Base-by-base conservation (phyloP, 75 land plant species). In the Ceratopteris richardii region DNA sequence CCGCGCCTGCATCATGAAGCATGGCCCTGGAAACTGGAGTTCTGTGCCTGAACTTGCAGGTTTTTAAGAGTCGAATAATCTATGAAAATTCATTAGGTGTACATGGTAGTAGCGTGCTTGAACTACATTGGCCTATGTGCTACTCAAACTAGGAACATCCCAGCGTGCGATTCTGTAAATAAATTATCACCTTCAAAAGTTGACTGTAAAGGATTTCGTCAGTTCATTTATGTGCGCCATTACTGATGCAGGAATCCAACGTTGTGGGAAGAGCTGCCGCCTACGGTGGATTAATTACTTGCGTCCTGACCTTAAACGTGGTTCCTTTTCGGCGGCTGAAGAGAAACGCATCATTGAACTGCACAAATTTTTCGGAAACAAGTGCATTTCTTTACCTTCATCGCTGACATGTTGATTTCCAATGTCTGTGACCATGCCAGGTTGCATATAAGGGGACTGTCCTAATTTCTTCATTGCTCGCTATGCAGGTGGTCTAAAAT, bases 21-120 rank as follows among this genome's bases (percentile, higher is more conserved):
- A 82, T 67, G 88, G 88, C 51, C 88, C 81, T 72, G 85, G 88
- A 14, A 80, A 86, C 54, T 85, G 88, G 88, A 85, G 88, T 63
- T 72, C 85, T 37, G 88, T 84, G 25, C 88, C 88, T 33, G 75
- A 71, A 58, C 76, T 77, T 44, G 88, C 88, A 37, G 85, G 88
- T 85, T 31, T 11, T 18, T 42, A 18, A n/a, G n/a, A n/a, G 14
- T 40, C 14, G 14, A 40, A 9, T 14, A 9, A 9, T 40, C 42
- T 40, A 9, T 14, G 14, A 40, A 14, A 9, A 40, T 40, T 9
- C 42, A 40, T 9, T 14, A 40, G 14, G 9, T 40, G 42, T 14
- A 14, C 14, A 14, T 40, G 42, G 14, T 14, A 9, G 9, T 9
- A 9, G 42, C 12, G 14, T 40, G 14, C 14, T 40, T 40, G 14